Percentiles rank a stretch among this genome's conserved stretches.
Evolutionary conservation across 352 stramenopile genomes (phyloP).

Genomic region (Pythium guiyangense): DNA sequence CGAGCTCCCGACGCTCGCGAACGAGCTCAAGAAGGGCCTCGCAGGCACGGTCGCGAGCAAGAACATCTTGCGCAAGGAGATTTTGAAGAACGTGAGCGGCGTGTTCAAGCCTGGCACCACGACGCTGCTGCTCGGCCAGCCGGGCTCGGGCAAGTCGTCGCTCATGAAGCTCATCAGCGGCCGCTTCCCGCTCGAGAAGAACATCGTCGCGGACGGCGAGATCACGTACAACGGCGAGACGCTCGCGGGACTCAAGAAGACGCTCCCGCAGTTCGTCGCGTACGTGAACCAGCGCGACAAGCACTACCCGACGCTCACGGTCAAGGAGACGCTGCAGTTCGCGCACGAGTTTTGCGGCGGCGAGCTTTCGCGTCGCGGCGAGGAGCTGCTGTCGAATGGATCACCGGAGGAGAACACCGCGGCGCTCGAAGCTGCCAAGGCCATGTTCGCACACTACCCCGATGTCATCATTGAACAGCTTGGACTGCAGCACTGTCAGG

Average conservation of each 20-base stretch:
- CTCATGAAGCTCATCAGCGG: constrained; percentile 33
- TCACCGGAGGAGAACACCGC: constrained; percentile 17
- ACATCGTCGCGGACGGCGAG: constrained; percentile 17
- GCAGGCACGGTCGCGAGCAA: too few relatives aligned
- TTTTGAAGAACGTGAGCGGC: too few relatives aligned
- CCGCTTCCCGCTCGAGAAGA: constrained; percentile 19
- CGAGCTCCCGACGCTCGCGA: too few relatives aligned
- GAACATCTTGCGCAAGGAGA: too few relatives aligned
- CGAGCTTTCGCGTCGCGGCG: constrained; percentile 9
- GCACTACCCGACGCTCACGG: constrained; percentile 82
- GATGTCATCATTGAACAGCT: constrained; percentile 7
- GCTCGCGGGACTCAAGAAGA: constrained; percentile 9
- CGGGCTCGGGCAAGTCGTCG: constrained; percentile 16
- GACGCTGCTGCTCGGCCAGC: constrained; percentile 25
- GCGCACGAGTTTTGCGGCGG: constrained; percentile 28
- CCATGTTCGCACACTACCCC: constrained; percentile 11
- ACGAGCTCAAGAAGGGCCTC: too few relatives aligned
- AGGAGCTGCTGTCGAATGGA: constrained; percentile 22
- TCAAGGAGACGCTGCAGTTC: too few relatives aligned
- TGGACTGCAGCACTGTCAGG: constrained; percentile 7
- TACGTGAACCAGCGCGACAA: constrained; percentile 52
- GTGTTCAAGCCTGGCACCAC: constrained; percentile 30
- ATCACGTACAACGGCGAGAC: constrained; percentile 28
- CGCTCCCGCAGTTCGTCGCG: constrained; percentile 19
- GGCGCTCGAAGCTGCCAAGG: constrained; percentile 4